Conservation (phyloP, 805 yeast species). For the Teunomyces barrocoloradensis region DNA sequence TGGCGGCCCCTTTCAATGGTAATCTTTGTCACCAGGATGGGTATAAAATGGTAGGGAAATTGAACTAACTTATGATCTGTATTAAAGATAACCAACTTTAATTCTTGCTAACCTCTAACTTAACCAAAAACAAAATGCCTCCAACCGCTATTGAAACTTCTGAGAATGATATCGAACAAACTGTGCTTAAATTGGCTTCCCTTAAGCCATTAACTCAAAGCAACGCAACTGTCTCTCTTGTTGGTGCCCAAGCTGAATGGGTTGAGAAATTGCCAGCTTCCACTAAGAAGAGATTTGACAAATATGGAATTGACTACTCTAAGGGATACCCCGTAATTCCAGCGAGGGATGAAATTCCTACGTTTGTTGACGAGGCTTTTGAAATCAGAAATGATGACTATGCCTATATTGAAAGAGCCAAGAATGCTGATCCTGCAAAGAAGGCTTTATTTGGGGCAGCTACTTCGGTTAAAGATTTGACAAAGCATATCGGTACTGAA, state of each 20-base stretch:
- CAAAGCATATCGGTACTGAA: conserved; percentile 50
- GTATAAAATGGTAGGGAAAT: no score
- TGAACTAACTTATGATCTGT: no score
- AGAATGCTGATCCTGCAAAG: conserved; percentile 36
- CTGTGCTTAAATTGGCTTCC: conserved; percentile 5
- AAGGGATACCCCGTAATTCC: conserved; percentile 43
- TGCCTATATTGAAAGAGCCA: conserved; percentile 34
- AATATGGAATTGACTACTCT: conserved; percentile 34
- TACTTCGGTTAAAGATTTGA: conserved; percentile 38
- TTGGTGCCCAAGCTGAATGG: conserved; percentile 8
- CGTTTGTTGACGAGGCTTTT: conserved; percentile 39
- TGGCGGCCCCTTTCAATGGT: neutral
- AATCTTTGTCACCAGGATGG: no score
- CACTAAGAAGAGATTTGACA: conserved; percentile 27
- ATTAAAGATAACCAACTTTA: no score
- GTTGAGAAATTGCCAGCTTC: conserved; percentile 18
- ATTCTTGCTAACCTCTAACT: neutral
- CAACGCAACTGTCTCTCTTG: neutral
- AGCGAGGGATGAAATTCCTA: conserved; percentile 28
- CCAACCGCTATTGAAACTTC: conserved; percentile 5
- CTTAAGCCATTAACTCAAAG: conserved; percentile 6
- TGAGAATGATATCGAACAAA: conserved; percentile 4
- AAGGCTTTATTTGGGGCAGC: conserved; percentile 42
- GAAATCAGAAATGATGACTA: conserved; percentile 33
- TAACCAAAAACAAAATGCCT: conserved; percentile 3